phyloP scores from a whole-genome alignment of 306 rosid species.

The Betula pendula region DNA sequence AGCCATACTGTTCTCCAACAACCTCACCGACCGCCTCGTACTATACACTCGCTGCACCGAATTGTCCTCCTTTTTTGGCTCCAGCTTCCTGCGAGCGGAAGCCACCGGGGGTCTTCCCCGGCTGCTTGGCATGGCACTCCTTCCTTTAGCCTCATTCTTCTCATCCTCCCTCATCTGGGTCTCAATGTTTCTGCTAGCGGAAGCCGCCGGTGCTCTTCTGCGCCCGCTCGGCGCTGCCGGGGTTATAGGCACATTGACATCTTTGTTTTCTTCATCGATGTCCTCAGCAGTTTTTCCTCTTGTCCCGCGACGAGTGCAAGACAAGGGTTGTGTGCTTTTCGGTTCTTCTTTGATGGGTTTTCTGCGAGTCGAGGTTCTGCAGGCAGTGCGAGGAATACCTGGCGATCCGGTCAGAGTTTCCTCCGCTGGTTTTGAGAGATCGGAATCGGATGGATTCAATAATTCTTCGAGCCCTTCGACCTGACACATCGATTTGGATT shows the following conservation, averaged over 20 bases:
- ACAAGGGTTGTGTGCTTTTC: conserved; percentile 33
- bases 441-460: conserved; percentile 37
- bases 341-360: conserved; percentile 38
- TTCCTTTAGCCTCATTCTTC: conserved; percentile 27
- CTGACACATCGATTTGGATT: conserved; percentile 36
- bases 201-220: conserved; percentile 35
- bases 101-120: conserved; percentile 37
- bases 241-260: conserved; percentile 26
- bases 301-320: conserved; percentile 31
- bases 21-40: conserved; percentile 71
- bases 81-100: conserved; percentile 31
- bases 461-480: conserved; percentile 82
- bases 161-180: conserved; percentile 15
- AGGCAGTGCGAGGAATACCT: conserved; percentile 36
- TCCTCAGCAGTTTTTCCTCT: conserved; percentile 31
- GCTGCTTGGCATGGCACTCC: conserved; percentile 36
- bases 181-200: conserved; percentile 43
- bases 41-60: conserved; percentile 43
- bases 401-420: conserved; percentile 35
- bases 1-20: conserved; percentile 58
- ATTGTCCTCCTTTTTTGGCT: conserved; percentile 23
- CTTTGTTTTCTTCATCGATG: conserved; percentile 42
- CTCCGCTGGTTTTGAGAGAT: conserved; percentile 26
- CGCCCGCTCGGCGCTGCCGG: conserved; percentile 31
- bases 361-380: conserved; percentile 51